Evolutionary conservation across 2,329 filamentous ascomycete species (phyloP).

Genomic region (Fusarium sp.): DNA sequence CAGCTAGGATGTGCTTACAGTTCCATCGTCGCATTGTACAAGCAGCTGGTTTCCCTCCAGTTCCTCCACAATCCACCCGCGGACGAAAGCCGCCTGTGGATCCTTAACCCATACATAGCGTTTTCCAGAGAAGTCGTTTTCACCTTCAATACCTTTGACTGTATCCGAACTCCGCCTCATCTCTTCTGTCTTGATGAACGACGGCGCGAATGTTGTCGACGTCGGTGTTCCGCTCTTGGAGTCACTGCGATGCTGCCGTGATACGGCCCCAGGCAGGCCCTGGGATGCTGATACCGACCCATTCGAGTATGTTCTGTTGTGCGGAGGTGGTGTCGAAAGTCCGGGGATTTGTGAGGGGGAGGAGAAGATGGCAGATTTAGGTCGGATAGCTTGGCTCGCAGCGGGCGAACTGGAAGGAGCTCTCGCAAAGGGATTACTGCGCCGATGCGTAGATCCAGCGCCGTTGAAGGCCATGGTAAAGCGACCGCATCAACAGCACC

Average conservation of each 20-base stretch:
- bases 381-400: slow-evolving; percentile 65
- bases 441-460: slow-evolving; percentile 69
- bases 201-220: slow-evolving; percentile 91
- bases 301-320: slow-evolving; percentile 77
- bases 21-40: slow-evolving; percentile 94
- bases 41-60: slow-evolving; percentile 75
- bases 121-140: slow-evolving; percentile 99
- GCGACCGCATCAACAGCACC: slow-evolving; percentile 44
- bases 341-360: slow-evolving; percentile 63
- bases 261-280: slow-evolving; percentile 14
- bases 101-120: slow-evolving; percentile 98
- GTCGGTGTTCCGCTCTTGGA: slow-evolving; percentile 74
- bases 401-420: slow-evolving; percentile 75
- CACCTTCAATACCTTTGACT: slow-evolving; percentile 86
- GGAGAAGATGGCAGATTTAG: slow-evolving; percentile 81
- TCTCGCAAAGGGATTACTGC: slow-evolving; percentile 84
- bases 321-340: slow-evolving; percentile 59
- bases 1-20: slow-evolving; percentile 64
- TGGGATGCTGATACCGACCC: slow-evolving; percentile 57
- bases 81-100: slow-evolving; percentile 86
- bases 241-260: slow-evolving; percentile 60
- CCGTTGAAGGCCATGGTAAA: slow-evolving; percentile 51
- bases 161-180: slow-evolving; percentile 68
- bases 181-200: slow-evolving; percentile 93
- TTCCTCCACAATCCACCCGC: slow-evolving; percentile 92